These are phyloP conservation scores for Neurospora intermedia DNA, from an alignment of 495 filamentous ascomycete species.

Conservation along the genomic window DNA sequence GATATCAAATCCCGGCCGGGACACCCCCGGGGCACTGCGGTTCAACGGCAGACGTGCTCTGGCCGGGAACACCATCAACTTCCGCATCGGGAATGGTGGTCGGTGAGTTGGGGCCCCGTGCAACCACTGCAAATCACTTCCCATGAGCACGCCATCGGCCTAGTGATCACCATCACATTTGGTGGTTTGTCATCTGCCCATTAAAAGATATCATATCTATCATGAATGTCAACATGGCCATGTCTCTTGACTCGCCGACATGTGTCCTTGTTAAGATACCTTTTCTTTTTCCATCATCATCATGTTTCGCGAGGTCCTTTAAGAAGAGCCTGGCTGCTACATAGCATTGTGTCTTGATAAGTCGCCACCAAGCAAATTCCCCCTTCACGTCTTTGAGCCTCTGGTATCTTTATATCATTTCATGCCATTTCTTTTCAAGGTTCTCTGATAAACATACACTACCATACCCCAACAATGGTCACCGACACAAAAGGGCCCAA, in stretches of 20 bases:
- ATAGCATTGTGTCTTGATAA: background rate
- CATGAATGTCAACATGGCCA: background rate
- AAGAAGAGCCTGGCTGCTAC: background rate
- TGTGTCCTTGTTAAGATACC: background rate
- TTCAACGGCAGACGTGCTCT: background rate
- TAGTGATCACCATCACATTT: background rate
- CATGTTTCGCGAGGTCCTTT: background rate
- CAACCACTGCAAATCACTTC: conserved; percentile 1
- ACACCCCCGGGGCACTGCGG: background rate
- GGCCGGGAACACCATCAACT: background rate
- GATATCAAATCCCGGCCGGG: background rate
- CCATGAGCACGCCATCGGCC: conserved; percentile 9
- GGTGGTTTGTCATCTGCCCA: background rate
- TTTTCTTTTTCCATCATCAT: background rate
- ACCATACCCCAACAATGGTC: background rate
- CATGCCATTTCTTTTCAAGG: background rate
- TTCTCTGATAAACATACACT: background rate
- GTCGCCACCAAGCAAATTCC: background rate
- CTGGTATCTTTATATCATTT: background rate
- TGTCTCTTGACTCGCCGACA: background rate
- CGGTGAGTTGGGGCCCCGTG: background rate
- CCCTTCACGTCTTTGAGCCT: background rate
- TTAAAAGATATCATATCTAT: background rate
- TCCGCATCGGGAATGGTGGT: background rate
- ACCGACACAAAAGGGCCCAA: background rate